Evolutionary conservation across 2,329 filamentous ascomycete genomes (phyloP).

Genomic region (Phyllosticta capitalensis): DNA sequence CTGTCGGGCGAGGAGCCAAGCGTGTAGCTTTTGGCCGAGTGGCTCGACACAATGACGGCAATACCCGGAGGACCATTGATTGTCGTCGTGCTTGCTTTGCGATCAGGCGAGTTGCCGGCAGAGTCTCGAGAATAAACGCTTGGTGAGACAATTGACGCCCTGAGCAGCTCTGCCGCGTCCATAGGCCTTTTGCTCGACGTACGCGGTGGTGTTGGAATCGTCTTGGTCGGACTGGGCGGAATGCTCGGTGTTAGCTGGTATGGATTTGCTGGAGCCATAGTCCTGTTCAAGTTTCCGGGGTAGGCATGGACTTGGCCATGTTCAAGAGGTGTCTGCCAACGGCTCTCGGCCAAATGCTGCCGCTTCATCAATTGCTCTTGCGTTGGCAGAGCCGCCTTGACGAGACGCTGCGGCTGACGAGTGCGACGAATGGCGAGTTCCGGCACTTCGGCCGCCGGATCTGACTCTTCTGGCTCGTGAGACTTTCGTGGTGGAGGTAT

Average conservation of each 20-base stretch:
- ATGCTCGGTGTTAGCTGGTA: constrained; percentile 21
- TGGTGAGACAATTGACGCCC: constrained; percentile 27
- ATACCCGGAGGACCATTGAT: constrained; percentile 18
- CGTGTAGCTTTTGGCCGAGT: constrained; percentile 35
- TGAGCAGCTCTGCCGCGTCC: neutral
- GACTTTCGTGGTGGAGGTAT: neutral
- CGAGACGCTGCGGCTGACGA: constrained; percentile 2
- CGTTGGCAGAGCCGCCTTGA: constrained; percentile 22
- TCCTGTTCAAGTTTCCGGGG: constrained; percentile 8
- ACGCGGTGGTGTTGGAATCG: neutral
- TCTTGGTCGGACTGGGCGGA: constrained; percentile 9
- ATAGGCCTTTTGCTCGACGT: constrained; percentile 3
- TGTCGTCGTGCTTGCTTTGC: constrained; percentile 25
- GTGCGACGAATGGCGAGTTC: constrained; percentile 7
- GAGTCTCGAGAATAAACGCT: constrained; percentile 39
- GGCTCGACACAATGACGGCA: constrained; percentile 35
- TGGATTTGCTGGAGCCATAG: constrained; percentile 19
- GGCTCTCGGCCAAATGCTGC: constrained; percentile 27
- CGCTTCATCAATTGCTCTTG: constrained; percentile 31
- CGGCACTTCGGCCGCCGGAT: neutral
- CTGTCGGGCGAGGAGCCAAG: constrained; percentile 19
- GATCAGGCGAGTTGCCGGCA: constrained; percentile 27
- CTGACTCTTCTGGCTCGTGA: neutral
- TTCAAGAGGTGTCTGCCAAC: constrained; percentile 35
- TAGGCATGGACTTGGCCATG: constrained; percentile 21